Percentiles rank a stretch among this genome's conserved stretches.
phyloP scores from a whole-genome alignment of 2,329 filamentous ascomycete species.

The Talaromyces verruculosus region DNA sequence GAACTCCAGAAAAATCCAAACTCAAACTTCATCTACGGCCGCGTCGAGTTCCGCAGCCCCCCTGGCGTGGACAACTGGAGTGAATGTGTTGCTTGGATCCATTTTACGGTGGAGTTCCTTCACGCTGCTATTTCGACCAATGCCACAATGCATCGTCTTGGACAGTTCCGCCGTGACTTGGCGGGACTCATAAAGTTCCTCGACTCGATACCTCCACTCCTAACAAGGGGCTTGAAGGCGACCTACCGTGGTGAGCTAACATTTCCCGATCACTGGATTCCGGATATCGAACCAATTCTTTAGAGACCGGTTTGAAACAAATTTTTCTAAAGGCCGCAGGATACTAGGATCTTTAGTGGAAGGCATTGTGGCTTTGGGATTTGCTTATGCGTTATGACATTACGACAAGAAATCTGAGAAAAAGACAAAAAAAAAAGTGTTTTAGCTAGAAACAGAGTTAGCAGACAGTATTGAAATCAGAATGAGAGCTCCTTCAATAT shows the following conservation, averaged over 20 bases:
- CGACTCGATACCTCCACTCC: not conserved
- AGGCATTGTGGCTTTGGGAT: not conserved
- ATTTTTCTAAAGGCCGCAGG: not conserved
- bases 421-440: not conserved
- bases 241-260: not conserved
- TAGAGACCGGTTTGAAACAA: not conserved
- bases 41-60: slow-evolving; percentile 6
- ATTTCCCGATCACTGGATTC: not conserved
- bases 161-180: not conserved
- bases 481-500: not conserved
- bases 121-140: not conserved
- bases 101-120: slow-evolving; percentile 7
- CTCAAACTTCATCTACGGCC: not conserved
- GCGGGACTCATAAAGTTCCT: not conserved
- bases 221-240: not conserved
- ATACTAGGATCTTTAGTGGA: not conserved
- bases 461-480: not conserved
- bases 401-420: not conserved
- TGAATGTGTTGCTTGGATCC: slow-evolving; percentile 9
- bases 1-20: not conserved
- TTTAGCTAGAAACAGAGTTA: not conserved
- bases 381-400: not conserved
- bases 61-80: not conserved
- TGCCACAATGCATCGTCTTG: not conserved
- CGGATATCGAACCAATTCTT: not conserved